Evolutionary conservation across 108 stramenopile species (phyloP).

Genomic region (Fragilaria crotonensis): DNA sequence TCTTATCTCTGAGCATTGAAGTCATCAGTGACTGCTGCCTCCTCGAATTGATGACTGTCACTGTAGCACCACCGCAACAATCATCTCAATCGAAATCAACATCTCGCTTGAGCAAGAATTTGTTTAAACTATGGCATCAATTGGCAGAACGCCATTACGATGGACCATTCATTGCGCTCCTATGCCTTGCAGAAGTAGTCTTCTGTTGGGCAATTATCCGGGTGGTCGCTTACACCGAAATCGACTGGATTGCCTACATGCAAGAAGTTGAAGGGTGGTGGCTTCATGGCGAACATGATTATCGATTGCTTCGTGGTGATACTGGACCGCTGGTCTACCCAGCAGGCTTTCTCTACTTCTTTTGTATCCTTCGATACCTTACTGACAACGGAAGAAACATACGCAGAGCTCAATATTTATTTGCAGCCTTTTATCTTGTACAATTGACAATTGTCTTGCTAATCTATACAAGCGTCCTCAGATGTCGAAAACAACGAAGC

Average conservation of each 20-base stretch:
- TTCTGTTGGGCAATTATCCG: slow-evolving; percentile 39
- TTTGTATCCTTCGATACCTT: slow-evolving; percentile 55
- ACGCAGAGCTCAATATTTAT: slow-evolving; percentile 69
- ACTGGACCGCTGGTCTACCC: slow-evolving; percentile 98
- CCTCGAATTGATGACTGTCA: no score
- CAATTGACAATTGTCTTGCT: slow-evolving; percentile 55
- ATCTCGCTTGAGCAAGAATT: no score
- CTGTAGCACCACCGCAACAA: no score
- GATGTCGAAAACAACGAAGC: slow-evolving; percentile 14
- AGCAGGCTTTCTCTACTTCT: slow-evolving; percentile 93
- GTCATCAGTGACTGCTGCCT: no score
- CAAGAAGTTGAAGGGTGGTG: slow-evolving; percentile 78
- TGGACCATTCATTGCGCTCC: no score
- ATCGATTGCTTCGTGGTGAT: slow-evolving; percentile 79
- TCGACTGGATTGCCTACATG: slow-evolving; percentile 98
- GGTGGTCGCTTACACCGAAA: slow-evolving; percentile 92
- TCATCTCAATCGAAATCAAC: no score
- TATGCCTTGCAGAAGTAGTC: slow-evolving; percentile 1
- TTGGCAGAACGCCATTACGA: no score
- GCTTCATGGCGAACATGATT: slow-evolving; percentile 83
- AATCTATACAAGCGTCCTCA: slow-evolving; percentile 56
- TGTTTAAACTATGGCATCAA: no score
- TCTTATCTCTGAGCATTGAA: no score
- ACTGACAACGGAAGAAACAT: slow-evolving; percentile 57
- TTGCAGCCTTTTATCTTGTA: slow-evolving; percentile 70